phyloP scores from a whole-genome alignment of 805 yeast species.

The Schwanniomyces vanrijiae region DNA sequence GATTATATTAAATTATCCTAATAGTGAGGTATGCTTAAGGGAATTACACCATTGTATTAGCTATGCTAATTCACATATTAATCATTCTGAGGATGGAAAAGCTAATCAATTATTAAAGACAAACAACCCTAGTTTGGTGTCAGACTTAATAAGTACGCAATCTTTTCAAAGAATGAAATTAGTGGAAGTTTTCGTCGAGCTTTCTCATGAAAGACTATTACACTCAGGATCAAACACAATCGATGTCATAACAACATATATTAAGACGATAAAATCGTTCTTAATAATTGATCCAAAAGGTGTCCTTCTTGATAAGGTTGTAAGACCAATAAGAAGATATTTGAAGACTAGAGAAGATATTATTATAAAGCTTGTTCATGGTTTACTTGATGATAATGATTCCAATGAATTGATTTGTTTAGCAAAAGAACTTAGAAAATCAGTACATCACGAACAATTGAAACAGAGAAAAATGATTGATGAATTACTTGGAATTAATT shows the following conservation, averaged over 20 bases:
- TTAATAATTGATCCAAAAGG: conserved; percentile 83
- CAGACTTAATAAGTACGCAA: conserved; percentile 16
- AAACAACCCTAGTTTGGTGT: conserved; percentile 2
- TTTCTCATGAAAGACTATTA: conserved; percentile 49
- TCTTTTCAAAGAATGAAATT: conserved; percentile 50
- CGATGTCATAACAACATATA: conserved; percentile 67
- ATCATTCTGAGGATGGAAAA: conserved; percentile 2
- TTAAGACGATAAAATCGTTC: conserved; percentile 70
- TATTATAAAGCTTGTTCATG: conserved; percentile 65
- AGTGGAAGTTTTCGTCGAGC: conserved; percentile 48
- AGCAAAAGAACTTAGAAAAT: conserved; percentile 48
- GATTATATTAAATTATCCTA: conserved; percentile 55
- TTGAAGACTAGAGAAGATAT: conserved; percentile 75
- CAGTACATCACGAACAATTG: conserved; percentile 10
- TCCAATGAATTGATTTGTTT: conserved; percentile 51
- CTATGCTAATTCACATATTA: conserved; percentile 3
- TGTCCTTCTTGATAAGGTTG: conserved; percentile 73
- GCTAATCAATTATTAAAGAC: conserved; percentile 14
- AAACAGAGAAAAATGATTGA: conserved; percentile 21
- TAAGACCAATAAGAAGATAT: conserved; percentile 71
- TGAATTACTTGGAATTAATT: conserved; percentile 49
- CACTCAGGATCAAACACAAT: conserved; percentile 83
- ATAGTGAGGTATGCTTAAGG: conserved; percentile 49
- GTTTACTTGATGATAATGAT: conserved; percentile 53
- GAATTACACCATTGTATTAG: conserved; percentile 57